These are phyloP conservation scores for Poronia punctata DNA, from an alignment of 495 filamentous ascomycete genomes.

Conservation along the genomic window DNA sequence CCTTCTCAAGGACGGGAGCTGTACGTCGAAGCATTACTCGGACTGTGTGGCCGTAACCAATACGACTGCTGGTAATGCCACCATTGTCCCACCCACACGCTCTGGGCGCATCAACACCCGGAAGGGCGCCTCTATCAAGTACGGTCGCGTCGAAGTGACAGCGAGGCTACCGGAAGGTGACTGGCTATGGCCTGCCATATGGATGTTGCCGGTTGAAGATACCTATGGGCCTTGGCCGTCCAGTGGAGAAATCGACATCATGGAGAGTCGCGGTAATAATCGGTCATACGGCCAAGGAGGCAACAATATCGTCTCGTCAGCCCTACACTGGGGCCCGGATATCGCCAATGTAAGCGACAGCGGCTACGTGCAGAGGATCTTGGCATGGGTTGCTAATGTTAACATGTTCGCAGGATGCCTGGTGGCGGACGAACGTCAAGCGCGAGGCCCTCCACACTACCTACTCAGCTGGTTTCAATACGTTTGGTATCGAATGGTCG, in stretches of 20 bases:
- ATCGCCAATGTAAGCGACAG: constrained; percentile 22
- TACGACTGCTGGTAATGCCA: constrained; percentile 61
- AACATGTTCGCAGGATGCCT: constrained; percentile 48
- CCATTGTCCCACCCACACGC: constrained; percentile 69
- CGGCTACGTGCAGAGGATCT: background rate
- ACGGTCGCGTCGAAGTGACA: constrained; percentile 72
- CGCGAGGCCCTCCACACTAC: constrained; percentile 69
- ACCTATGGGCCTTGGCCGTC: constrained; percentile 71
- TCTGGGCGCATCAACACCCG: constrained; percentile 73
- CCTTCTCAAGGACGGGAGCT: constrained; percentile 55
- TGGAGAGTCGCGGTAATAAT: constrained; percentile 74
- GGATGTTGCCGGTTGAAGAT: constrained; percentile 73
- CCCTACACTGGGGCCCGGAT: constrained; percentile 74
- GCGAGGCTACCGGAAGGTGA: constrained; percentile 69
- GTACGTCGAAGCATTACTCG: constrained; percentile 48
- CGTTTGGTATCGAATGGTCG: constrained; percentile 77
- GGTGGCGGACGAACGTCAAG: constrained; percentile 74
- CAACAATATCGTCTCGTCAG: constrained; percentile 74
- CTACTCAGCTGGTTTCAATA: constrained; percentile 60
- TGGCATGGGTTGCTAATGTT: background rate
- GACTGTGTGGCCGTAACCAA: constrained; percentile 58
- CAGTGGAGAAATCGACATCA: constrained; percentile 83
- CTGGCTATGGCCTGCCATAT: constrained; percentile 89
- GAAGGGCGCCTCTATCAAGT: constrained; percentile 63
- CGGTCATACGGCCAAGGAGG: constrained; percentile 66